Percentiles rank a stretch among this genome's conserved stretches.
Evolutionary conservation across 108 stramenopile species (phyloP).

Genomic region (Fragilaria crotonensis): DNA sequence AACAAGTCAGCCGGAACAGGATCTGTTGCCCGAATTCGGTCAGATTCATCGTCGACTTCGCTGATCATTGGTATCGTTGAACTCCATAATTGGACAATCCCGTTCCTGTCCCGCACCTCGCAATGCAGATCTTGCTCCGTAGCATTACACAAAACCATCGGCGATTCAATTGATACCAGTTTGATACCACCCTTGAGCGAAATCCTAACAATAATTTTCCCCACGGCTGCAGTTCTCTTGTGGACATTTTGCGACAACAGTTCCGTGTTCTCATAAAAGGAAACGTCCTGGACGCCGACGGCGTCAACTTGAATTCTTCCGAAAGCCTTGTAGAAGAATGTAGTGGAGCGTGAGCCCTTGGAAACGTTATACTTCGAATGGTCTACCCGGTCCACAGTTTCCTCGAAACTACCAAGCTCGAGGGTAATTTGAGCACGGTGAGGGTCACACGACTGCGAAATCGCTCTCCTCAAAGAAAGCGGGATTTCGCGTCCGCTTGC

Average conservation of each 20-base stretch:
- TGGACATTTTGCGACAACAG: slow-evolving; percentile 3
- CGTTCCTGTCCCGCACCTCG: slow-evolving; percentile 27
- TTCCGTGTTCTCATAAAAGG: slow-evolving; percentile 23
- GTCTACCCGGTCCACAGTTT: slow-evolving; percentile 23
- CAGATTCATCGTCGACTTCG: not conserved
- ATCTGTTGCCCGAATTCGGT: slow-evolving; percentile 4
- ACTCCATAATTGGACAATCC: slow-evolving; percentile 25
- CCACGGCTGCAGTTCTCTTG: slow-evolving; percentile 13
- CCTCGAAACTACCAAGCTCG: slow-evolving; percentile 42
- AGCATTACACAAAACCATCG: slow-evolving; percentile 35
- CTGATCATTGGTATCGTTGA: slow-evolving; percentile 19
- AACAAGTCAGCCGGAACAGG: slow-evolving; percentile 48
- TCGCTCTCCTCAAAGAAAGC: slow-evolving; percentile 32
- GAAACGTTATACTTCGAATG: slow-evolving; percentile 20
- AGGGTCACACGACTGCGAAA: slow-evolving; percentile 52
- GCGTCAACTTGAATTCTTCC: slow-evolving; percentile 51
- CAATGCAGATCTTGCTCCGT: slow-evolving; percentile 29
- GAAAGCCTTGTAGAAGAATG: slow-evolving; percentile 31
- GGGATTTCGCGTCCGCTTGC: slow-evolving; percentile 29
- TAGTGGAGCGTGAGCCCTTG: slow-evolving; percentile 20
- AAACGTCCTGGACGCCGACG: slow-evolving; percentile 47
- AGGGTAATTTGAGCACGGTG: slow-evolving; percentile 40
- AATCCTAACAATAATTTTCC: slow-evolving; percentile 41
- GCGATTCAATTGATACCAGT: slow-evolving; percentile 53
- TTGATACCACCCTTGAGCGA: slow-evolving; percentile 41